These are phyloP conservation scores for Naematelia encephala DNA, from an alignment of 768 basidiomycete genomes.

Conservation along the genomic window DNA sequence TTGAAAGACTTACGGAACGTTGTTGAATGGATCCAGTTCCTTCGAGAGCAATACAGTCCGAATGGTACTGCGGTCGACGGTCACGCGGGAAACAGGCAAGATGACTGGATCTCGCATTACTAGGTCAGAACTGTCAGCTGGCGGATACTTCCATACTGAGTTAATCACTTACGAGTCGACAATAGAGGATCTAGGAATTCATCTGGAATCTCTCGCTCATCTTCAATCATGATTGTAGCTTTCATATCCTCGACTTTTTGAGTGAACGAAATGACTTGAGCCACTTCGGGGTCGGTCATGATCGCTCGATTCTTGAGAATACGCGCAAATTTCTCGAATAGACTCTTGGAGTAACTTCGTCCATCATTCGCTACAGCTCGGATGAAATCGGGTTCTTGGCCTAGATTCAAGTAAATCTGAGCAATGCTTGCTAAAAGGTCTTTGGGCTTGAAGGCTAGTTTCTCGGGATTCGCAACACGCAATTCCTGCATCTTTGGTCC, in stretches of 20 bases:
- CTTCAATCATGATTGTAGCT: slow-evolving; percentile 65
- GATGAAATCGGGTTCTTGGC: slow-evolving; percentile 72
- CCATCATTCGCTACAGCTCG: slow-evolving; percentile 89
- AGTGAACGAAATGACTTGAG: slow-evolving; percentile 66
- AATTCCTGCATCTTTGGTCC: slow-evolving; percentile 86
- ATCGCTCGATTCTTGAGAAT: slow-evolving; percentile 63
- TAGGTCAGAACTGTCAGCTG: slow-evolving; percentile 61
- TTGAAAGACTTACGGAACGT: slow-evolving; percentile 72
- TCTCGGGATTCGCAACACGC: slow-evolving; percentile 77
- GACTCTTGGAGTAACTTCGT: slow-evolving; percentile 75
- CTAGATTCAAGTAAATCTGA: slow-evolving; percentile 84
- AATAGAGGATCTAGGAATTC: slow-evolving; percentile 63
- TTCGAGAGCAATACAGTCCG: slow-evolving; percentile 91
- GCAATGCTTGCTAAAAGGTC: slow-evolving; percentile 78
- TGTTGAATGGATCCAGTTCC: slow-evolving; percentile 91
- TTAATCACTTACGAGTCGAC: slow-evolving; percentile 15
- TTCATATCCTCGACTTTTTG: slow-evolving; percentile 78
- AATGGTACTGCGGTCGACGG: slow-evolving; percentile 86
- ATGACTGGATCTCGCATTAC: slow-evolving; percentile 94
- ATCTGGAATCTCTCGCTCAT: slow-evolving; percentile 89
- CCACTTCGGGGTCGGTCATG: slow-evolving; percentile 75
- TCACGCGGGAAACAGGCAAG: slow-evolving; percentile 72
- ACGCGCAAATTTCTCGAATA: slow-evolving; percentile 74
- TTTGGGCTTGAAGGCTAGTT: slow-evolving; percentile 82
- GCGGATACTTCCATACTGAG: neutral